phyloP scores from a whole-genome alignment of 2,329 filamentous ascomycete genomes.

The Thielaviopsis punctulata region DNA sequence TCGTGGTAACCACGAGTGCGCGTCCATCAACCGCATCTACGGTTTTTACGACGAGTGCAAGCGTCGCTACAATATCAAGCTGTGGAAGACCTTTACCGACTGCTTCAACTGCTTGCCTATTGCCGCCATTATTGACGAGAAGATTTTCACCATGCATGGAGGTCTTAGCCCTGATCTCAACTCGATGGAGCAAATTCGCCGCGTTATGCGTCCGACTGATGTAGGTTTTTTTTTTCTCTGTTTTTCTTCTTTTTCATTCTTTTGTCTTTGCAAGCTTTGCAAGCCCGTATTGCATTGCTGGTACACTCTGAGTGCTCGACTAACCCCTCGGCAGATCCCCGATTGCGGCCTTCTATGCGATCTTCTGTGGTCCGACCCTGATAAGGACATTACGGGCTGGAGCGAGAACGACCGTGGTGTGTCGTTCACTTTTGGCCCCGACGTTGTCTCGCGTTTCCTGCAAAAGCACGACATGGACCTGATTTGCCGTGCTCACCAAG shows the following conservation, averaged over 20 bases:
- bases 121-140: conserved; percentile 96
- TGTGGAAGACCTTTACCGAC: conserved; percentile 99
- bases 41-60: conserved; percentile 99
- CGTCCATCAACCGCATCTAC: conserved; percentile 97
- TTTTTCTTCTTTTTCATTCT: background rate
- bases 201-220: conserved; percentile 97
- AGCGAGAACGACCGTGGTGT: conserved; percentile 98
- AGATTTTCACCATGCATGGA: conserved; percentile 99
- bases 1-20: conserved; percentile 96
- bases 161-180: conserved; percentile 93
- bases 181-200: conserved; percentile 99
- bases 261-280: too few species aligned
- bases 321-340: too few species aligned
- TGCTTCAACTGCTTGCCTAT: conserved; percentile 99
- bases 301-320: too few species aligned
- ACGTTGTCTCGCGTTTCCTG: conserved; percentile 91
- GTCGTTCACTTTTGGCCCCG: conserved; percentile 94
- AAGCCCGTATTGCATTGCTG: too few species aligned
- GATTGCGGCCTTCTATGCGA: conserved; percentile 96
- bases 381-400: conserved; percentile 99
- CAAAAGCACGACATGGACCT: conserved; percentile 99
- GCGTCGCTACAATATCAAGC: conserved; percentile 96
- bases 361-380: conserved; percentile 94
- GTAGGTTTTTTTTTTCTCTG: conserved; percentile 43
- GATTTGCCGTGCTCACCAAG: conserved; percentile 96